These are phyloP conservation scores for Paramecium sonneborni DNA, from an alignment of 73 alveolate species.

Conservation along the genomic window DNA sequence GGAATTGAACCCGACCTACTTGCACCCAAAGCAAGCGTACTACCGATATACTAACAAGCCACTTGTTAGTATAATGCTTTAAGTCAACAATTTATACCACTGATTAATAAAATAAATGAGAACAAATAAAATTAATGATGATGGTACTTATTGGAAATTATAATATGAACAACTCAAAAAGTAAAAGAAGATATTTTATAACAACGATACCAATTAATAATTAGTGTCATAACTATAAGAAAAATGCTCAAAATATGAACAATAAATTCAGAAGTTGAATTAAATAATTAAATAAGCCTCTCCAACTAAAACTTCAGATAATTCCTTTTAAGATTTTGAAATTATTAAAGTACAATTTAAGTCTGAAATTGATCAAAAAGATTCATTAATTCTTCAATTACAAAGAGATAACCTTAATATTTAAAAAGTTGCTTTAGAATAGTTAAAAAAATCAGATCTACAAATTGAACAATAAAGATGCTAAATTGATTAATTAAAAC, in stretches of 20 bases:
- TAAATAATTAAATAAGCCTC: background rate
- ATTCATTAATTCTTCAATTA: background rate
- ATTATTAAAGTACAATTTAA: too few relatives aligned
- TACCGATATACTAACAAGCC: constrained; percentile 53
- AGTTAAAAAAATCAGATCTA: background rate
- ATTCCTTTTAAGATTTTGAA: background rate
- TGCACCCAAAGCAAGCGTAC: constrained; percentile 58
- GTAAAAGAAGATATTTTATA: background rate
- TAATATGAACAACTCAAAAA: background rate
- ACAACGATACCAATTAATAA: background rate
- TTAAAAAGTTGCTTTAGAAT: background rate
- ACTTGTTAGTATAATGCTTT: background rate
- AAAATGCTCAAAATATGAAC: background rate
- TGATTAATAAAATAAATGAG: background rate
- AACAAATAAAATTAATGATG: background rate
- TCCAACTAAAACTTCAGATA: background rate
- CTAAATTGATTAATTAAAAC: background rate
- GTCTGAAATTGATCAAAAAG: background rate
- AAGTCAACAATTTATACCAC: background rate
- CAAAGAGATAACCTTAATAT: background rate
- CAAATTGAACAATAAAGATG: background rate
- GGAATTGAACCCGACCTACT: constrained; percentile 50
- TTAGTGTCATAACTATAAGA: background rate
- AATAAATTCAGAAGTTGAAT: background rate
- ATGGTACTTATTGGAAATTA: background rate